phyloP scores from a whole-genome alignment of 768 basidiomycete genomes.

The Xerocomus spinulosus region DNA sequence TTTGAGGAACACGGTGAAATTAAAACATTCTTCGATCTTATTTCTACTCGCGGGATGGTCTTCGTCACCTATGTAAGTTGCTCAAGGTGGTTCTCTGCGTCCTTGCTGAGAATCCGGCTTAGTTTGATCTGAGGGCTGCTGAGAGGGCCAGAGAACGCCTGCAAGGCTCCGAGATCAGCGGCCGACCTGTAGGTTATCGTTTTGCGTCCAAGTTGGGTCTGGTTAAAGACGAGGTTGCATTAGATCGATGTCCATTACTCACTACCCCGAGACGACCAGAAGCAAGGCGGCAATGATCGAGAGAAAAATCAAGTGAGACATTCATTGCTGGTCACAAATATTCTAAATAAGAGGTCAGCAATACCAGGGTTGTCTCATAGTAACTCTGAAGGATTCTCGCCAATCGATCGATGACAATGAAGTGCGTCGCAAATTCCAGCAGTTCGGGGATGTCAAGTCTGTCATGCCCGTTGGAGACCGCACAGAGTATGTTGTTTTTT shows the following conservation, averaged over 20 bases:
- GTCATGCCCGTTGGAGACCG: slow-evolving; percentile 64
- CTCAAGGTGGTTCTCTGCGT: background rate
- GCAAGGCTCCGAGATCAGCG: slow-evolving; percentile 84
- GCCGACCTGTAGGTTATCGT: slow-evolving; percentile 71
- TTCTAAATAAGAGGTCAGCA: slow-evolving; percentile 39
- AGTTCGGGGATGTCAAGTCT: slow-evolving; percentile 86
- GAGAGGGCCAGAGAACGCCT: slow-evolving; percentile 87
- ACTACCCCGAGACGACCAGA: slow-evolving; percentile 81
- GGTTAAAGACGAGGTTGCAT: slow-evolving; percentile 4
- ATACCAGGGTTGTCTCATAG: slow-evolving; percentile 79
- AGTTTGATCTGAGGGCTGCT: slow-evolving; percentile 93
- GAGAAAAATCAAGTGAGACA: slow-evolving; percentile 79
- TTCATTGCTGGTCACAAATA: background rate
- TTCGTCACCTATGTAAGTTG: slow-evolving; percentile 95
- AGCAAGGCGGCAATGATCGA: slow-evolving; percentile 47
- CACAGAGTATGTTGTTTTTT: slow-evolving; percentile 43
- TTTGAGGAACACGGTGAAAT: slow-evolving; percentile 96
- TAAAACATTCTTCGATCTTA: slow-evolving; percentile 95
- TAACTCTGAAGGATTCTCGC: slow-evolving; percentile 69
- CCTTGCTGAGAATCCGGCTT: slow-evolving; percentile 12
- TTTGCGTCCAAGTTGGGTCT: background rate
- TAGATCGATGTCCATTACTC: slow-evolving; percentile 99
- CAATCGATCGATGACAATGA: slow-evolving; percentile 80
- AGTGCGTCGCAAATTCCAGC: slow-evolving; percentile 79
- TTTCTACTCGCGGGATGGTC: slow-evolving; percentile 94